Conservation (phyloP, 75 land plant genomes). For the Adiantum capillusveneris region DNA sequence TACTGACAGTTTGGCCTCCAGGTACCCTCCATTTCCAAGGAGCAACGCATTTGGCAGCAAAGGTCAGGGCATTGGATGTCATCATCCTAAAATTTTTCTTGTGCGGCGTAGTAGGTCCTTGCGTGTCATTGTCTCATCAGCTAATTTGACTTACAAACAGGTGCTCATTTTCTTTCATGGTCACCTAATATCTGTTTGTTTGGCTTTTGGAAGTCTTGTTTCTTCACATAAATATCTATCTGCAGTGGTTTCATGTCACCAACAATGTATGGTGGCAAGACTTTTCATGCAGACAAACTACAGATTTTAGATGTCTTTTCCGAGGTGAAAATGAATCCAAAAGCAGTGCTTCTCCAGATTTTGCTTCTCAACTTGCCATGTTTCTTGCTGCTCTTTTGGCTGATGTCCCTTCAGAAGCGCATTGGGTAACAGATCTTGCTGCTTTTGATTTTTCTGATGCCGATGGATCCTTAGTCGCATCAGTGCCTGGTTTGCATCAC, state of each 20-base stretch:
- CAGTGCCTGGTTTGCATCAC: constrained; percentile 62
- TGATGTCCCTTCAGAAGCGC: constrained; percentile 63
- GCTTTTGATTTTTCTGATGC: constrained; percentile 59
- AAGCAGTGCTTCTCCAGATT: constrained; percentile 32
- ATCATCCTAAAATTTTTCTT: constrained; percentile 77
- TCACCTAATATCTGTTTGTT: neutral
- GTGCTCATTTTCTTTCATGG: constrained; percentile 25
- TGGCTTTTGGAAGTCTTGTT: neutral
- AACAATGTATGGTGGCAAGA: constrained; percentile 96
- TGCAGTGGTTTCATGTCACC: constrained; percentile 70
- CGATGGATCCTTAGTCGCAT: constrained; percentile 49
- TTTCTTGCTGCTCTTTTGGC: constrained; percentile 55
- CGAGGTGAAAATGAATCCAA: neutral
- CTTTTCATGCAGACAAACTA: constrained; percentile 49
- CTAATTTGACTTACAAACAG: constrained; percentile 65
- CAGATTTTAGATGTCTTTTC: constrained; percentile 53
- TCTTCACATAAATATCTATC: neutral
- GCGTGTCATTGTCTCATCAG: constrained; percentile 69
- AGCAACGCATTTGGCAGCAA: constrained; percentile 47
- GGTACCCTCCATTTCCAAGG: constrained; percentile 76
- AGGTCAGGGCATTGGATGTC: constrained; percentile 70
- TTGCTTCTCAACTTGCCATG: constrained; percentile 70
- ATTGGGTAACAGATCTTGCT: constrained; percentile 59
- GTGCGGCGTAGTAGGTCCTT: constrained; percentile 40
- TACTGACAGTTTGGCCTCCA: constrained; percentile 7